Conservation (phyloP, 2,329 filamentous ascomycete species). For the Exophiala sideris region DNA sequence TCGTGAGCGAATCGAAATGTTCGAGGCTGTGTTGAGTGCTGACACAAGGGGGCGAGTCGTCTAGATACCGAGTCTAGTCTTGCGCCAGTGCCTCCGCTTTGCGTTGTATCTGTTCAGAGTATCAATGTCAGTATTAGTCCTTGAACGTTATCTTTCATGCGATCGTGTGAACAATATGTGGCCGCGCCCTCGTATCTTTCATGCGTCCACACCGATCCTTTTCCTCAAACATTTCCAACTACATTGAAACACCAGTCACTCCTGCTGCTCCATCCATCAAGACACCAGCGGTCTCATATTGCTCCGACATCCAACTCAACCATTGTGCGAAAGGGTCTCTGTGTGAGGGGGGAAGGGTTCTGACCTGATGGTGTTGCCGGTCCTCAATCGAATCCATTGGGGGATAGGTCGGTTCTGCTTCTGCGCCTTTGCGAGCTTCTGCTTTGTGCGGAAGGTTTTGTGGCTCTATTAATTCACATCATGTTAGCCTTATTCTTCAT, state of each 20-base stretch:
- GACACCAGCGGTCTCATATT: background rate
- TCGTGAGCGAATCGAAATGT: background rate
- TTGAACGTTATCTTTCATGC: background rate
- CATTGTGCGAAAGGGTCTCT: background rate
- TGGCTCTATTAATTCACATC: constrained; percentile 48
- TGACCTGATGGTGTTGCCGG: constrained; percentile 99
- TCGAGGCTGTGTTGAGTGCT: background rate
- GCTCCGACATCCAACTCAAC: background rate
- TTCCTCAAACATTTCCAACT: no score
- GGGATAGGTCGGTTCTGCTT: constrained; percentile 99
- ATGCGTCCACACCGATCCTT: no score
- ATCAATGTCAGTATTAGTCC: constrained; percentile 5
- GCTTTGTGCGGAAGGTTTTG: constrained; percentile 99
- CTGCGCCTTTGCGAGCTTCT: constrained; percentile 99
- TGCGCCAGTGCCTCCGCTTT: constrained; percentile 99
- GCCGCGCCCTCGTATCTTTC: no score
- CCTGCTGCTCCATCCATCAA: no score
- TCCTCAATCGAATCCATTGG: constrained; percentile 98
- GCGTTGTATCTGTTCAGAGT: constrained; percentile 82
- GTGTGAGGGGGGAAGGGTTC: constrained; percentile 36
- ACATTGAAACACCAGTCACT: no score
- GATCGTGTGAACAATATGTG: no score
- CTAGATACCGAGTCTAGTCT: constrained; percentile 99
- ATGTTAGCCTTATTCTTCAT: background rate
- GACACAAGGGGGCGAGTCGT: constrained; percentile 48